phyloP scores from a whole-genome alignment of 257 asterid species.

The Thymus quinquecostatus region DNA sequence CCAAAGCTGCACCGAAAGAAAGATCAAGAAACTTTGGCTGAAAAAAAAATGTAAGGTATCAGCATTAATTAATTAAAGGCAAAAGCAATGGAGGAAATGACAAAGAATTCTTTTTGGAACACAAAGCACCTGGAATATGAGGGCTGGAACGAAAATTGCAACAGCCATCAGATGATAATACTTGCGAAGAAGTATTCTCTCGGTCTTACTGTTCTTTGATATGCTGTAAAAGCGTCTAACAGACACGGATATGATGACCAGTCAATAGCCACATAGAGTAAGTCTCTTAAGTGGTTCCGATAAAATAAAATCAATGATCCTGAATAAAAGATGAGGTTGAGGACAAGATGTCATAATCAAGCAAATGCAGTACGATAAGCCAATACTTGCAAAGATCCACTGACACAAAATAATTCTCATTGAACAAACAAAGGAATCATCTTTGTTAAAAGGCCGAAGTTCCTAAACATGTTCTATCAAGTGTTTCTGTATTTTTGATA shows the following conservation, averaged over 20 bases:
- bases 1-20: slow-evolving; percentile 96
- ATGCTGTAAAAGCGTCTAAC: slow-evolving; percentile 72
- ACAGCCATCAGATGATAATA: slow-evolving; percentile 95
- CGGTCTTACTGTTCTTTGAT: slow-evolving; percentile 80
- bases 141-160: slow-evolving; percentile 52
- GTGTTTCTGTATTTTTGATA: slow-evolving; percentile 3
- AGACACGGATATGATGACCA: slow-evolving; percentile 67
- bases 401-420: slow-evolving; percentile 12
- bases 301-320: slow-evolving; percentile 78
- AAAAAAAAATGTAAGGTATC: slow-evolving; percentile 27
- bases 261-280: slow-evolving; percentile 78
- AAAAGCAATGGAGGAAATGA: slow-evolving; percentile 14
- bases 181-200: slow-evolving; percentile 96
- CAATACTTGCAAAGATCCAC: slow-evolving; percentile 13
- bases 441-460: slow-evolving; percentile 6
- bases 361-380: slow-evolving; percentile 12
- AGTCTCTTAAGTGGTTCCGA: slow-evolving; percentile 82
- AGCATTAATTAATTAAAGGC: slow-evolving; percentile 47
- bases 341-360: slow-evolving; percentile 20
- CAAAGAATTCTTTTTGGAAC: slow-evolving; percentile 5
- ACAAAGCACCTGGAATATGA: slow-evolving; percentile 50
- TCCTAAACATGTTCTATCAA: not conserved
- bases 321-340: slow-evolving; percentile 37
- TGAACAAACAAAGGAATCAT: slow-evolving; percentile 9
- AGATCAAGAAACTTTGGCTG: slow-evolving; percentile 56